Percentiles rank a stretch among this genome's conserved stretches.
Conservation (phyloP, 768 basidiomycete species). For the Rickenella mellea region DNA sequence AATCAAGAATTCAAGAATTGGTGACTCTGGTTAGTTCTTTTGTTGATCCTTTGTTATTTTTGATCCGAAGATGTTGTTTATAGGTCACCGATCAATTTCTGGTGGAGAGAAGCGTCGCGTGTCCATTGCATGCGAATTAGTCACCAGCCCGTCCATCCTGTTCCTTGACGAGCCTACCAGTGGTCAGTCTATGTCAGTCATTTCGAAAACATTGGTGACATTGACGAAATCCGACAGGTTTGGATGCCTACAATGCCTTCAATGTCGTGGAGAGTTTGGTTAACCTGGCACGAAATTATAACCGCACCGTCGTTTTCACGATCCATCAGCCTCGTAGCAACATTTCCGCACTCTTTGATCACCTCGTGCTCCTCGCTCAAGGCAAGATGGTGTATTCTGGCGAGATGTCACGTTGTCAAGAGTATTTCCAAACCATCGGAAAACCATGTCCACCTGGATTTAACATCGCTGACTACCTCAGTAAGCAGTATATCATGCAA, state of each 20-base stretch:
- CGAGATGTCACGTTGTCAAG: slow-evolving; percentile 61
- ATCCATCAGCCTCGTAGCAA: slow-evolving; percentile 98
- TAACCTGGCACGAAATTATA: slow-evolving; percentile 78
- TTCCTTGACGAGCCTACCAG: slow-evolving; percentile 98
- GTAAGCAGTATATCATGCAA: slow-evolving; percentile 51
- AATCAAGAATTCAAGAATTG: slow-evolving; percentile 86
- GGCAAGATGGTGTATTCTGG: slow-evolving; percentile 86
- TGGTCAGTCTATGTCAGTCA: slow-evolving; percentile 37
- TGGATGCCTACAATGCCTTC: slow-evolving; percentile 92
- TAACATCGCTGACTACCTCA: slow-evolving; percentile 95
- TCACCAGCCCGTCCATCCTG: slow-evolving; percentile 91
- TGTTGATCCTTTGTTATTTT: background rate
- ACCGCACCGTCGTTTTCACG: slow-evolving; percentile 93
- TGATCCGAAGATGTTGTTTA: background rate
- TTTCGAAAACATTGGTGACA: background rate
- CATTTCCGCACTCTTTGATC: slow-evolving; percentile 93
- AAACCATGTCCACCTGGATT: slow-evolving; percentile 86
- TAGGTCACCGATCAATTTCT: slow-evolving; percentile 83
- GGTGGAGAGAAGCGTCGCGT: slow-evolving; percentile 97
- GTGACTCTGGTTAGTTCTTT: slow-evolving; percentile 63
- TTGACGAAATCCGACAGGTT: slow-evolving; percentile 37
- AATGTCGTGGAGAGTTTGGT: slow-evolving; percentile 89
- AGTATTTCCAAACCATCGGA: slow-evolving; percentile 73
- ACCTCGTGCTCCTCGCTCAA: slow-evolving; percentile 74
- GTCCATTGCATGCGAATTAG: slow-evolving; percentile 95